Evolutionary conservation across 805 yeast species (phyloP), one percentile per base, ranked within the genome.

Genomic region (Candida berthetii): DNA sequence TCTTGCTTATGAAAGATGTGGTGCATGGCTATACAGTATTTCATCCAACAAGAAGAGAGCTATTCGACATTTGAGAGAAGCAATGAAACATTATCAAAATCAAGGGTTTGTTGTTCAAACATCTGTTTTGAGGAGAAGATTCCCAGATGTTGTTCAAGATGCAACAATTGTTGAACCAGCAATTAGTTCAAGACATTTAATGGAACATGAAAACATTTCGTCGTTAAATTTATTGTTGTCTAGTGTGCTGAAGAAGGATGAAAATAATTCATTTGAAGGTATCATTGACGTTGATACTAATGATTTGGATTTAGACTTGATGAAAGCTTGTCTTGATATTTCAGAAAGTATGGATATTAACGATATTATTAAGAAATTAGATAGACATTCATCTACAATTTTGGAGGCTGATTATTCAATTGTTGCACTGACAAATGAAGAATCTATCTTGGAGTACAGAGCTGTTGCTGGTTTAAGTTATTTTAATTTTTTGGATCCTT

Each of bases 281-380:
- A 15, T 36, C 3, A 10, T 35, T 11, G 46, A 44, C n/a, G n/a
- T 43, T 3, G 40, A 42, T 36, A 18, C n/a, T 17, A 38, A 43
- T 39, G 37, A 48, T 40, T 13, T 42, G 7, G 48, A 57, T 36
- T 46, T 62, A 36, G 62, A 50, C n/a, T 73, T 74, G 0, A 57
- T 74, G 40, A 61, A 62, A 39, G 66, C 75, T 2, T 72, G 78
- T 47, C 57, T 73, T n/a, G 65, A 66, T 13, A 71, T 74, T n/a
- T 67, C 76, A 2, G 77, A 72, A 46, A 64, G 73, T 7, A 62
- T 67, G 13, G 64, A 65, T 38, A 55, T 60, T 35, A 60, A 59
- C 3, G 50, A 65, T 1, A 71, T 73, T 37, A 52, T 66, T 3
- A 48, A 56, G 17, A 68, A 61, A 35, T 46, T 75, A 15, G 52